Conservation (phyloP, 805 yeast genomes). For the Candida nemodendra region DNA sequence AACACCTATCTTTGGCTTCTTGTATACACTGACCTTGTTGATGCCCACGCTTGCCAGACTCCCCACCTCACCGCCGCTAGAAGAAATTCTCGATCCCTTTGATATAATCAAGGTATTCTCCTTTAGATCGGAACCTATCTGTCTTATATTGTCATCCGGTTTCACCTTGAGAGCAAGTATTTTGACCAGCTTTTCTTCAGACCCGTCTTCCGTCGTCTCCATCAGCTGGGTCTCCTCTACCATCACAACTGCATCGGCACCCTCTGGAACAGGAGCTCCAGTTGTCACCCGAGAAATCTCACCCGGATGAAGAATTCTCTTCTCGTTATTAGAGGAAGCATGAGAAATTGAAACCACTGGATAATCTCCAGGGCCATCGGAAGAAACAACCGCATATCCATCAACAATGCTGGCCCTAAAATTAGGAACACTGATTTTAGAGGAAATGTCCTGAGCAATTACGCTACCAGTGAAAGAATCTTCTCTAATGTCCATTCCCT, state of each 20-base stretch:
- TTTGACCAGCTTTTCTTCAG: conserved; percentile 41
- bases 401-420: conserved; percentile 57
- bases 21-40: conserved; percentile 35
- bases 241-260: conserved; percentile 52
- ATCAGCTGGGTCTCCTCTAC: conserved; percentile 50
- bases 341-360: conserved; percentile 42
- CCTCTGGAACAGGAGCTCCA: conserved; percentile 57
- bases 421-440: conserved; percentile 43
- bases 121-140: conserved; percentile 46
- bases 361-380: conserved; percentile 46
- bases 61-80: conserved; percentile 51
- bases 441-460: conserved; percentile 40
- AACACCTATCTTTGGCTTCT: conserved; percentile 45
- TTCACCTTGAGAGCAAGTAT: conserved; percentile 40
- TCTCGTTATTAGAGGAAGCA: conserved; percentile 34
- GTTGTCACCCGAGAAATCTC: conserved; percentile 49
- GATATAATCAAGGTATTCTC: conserved; percentile 37
- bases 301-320: conserved; percentile 25
- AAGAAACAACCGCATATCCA: conserved; percentile 49
- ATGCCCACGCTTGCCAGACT: conserved; percentile 48
- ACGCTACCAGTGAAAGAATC: conserved; percentile 35
- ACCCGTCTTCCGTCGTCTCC: conserved; percentile 34
- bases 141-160: conserved; percentile 46
- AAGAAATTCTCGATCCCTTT: conserved; percentile 37
- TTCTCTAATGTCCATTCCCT: conserved; percentile 29